phyloP scores from a whole-genome alignment of 192 early-diverging fungal genomes.

The Pilaira anomala region DNA sequence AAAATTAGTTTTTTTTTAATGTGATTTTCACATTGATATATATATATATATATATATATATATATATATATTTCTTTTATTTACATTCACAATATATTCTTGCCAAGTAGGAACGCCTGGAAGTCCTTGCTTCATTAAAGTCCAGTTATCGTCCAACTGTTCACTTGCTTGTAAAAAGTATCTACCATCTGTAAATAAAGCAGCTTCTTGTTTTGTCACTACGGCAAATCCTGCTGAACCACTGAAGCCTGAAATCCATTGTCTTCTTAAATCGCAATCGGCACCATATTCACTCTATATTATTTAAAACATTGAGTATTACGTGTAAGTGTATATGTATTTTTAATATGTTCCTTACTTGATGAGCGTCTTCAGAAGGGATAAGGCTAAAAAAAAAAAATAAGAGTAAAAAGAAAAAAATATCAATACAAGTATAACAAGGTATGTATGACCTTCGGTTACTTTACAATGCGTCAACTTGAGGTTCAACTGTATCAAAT shows the following conservation, averaged over 20 bases:
- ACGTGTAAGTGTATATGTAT: background rate
- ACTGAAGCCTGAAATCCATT: slow-evolving; percentile 91
- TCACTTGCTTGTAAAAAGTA: slow-evolving; percentile 93
- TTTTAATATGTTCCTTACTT: slow-evolving; percentile 52
- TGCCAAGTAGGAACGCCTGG: slow-evolving; percentile 87
- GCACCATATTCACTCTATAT: slow-evolving; percentile 91
- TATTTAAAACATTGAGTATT: background rate
- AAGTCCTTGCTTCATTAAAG: slow-evolving; percentile 86
- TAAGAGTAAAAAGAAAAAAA: slow-evolving; percentile 27
- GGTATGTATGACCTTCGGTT: background rate
- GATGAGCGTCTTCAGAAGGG: slow-evolving; percentile 96
- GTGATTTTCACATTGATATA: no score
- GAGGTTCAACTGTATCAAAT: slow-evolving; percentile 18
- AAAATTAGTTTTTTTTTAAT: background rate
- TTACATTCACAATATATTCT: slow-evolving; percentile 76
- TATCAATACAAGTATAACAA: background rate
- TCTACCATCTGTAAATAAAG: slow-evolving; percentile 93
- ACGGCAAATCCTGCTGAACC: slow-evolving; percentile 95
- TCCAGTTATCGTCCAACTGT: slow-evolving; percentile 92
- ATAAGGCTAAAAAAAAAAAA: slow-evolving; percentile 56
- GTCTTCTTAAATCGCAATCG: slow-evolving; percentile 78
- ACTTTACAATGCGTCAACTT: slow-evolving; percentile 34
- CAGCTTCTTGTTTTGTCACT: slow-evolving; percentile 73
- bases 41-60: no score
- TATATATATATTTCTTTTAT: no score